Base-by-base conservation (phyloP, 768 basidiomycete species). In the Boletus patriciae region DNA sequence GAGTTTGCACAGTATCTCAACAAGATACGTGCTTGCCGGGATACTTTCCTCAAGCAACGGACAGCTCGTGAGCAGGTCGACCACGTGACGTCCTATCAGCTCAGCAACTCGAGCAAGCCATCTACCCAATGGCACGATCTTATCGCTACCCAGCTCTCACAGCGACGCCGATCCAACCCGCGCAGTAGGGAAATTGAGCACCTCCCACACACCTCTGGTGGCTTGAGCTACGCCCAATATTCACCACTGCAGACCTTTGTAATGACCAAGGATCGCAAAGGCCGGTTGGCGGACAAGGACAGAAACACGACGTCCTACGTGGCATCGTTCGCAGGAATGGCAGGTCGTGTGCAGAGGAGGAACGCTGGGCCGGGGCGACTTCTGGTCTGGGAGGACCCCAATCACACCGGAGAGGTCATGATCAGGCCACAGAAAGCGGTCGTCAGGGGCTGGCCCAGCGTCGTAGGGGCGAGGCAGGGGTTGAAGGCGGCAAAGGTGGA, bases 171-270 rank as follows among this genome's bases (percentile, higher is more conserved):
- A 4, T 58, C 61, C 31, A 54, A 69, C 44, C 56, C 70, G 8
- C 58, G 62, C 21, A 68, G 55, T 37, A 72, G 60, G 50, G 61
- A 63, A 40, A 85, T 92, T 59, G 83, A 84, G 57, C 85, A 81
- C 42, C 77, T 81, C 53, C 88, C 88, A 0, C 91, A 92, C 61
- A 77, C 73, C 27, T 77, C 72, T 37, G 89, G 78, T 38, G 91
- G 82, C 4, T 76, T 92, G 41, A 73, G 75, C 44, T 93, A 92
- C 69, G 70, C 82, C 3, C 73, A 76, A 40, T 77, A 80, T 36
- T 77, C 86, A 7, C 50, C 58, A 7, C 71, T 92, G 46, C 86
- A 90, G 51, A 76, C 79, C 0, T 72, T 74, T 50, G 73, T 85
- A 67, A 77, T 74, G 66, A 77, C 77, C 9, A 77, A 74, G 57